Base-by-base conservation (phyloP, 129 eudicot genomes). In the Lonicera japonica region DNA sequence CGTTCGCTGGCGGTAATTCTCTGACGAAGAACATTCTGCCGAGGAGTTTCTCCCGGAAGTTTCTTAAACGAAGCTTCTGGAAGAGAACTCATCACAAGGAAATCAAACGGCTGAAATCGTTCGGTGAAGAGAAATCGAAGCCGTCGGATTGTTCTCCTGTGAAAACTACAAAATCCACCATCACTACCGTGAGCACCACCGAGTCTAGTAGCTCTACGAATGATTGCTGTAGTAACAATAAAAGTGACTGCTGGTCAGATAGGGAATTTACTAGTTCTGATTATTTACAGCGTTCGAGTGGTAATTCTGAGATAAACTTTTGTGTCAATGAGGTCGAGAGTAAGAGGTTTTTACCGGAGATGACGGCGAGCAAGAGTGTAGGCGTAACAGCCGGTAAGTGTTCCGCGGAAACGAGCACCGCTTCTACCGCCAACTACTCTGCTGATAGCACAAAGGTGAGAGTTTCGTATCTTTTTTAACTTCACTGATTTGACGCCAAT, bases 41-140 rank as follows among this genome's bases (percentile, higher is more conserved):
- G 5, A 81, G 84, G 60, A 75, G 79, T 24, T 21, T 86, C 1
- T 79, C 97, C 18, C 73, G 83, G 66, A 86, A 79, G 67, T 43
- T 86, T 12, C 54, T 82, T 64, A 80, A 39, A 54, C 60, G 65
- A 19, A 70, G 86, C 25, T 84, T 86, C 77, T 84, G 87, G 97
- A 86, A 77, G 76, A 80, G 76, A 58, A 50, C 65, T 21, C 67
- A 64, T 62, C 57, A 39, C 36, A 72, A 71, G 14, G 90, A 79
- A 65, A 79, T 84, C 79, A 52, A 71, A 46, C 71, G 62, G 75
- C 77, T 81, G 83, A 77, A 60, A 46, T 71, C 87, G 19, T 79
- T 83, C 50, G 48, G 77, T 16, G 70, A 75, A 29, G 71, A 74
- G 74, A 66, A 75, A 11, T 16, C 74, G 10, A 51, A 40, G 46